Base-by-base conservation (phyloP, 805 yeast genomes). In the Starmerella davenportii region DNA sequence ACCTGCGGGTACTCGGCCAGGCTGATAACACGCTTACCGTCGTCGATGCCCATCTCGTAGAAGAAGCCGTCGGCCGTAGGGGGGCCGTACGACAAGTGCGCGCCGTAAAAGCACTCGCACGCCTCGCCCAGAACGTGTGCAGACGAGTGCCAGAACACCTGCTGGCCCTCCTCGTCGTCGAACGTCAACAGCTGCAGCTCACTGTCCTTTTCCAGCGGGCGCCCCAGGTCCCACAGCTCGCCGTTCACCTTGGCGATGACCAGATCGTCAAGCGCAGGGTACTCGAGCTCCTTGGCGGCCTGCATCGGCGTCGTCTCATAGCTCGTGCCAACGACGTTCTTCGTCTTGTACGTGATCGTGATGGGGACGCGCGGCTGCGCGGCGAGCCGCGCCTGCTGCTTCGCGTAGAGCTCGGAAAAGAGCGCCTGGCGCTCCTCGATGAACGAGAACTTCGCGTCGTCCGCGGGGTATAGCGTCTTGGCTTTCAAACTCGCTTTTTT, bases 111-210 rank as follows among this genome's bases (percentile, higher is more conserved):
- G 60, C 95, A 78, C 65, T 90, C 98, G 66, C 94, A 79, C 36
- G 95, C 87, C 66, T 90, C 98, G 63, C 98, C 98, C 51, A 90
- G 66, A 39, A 90, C 87, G 63, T 90, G 98, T 38, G 98, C 98
- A 49, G 94, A 79, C 2, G 98, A 90, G 61, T 90, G 98, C 98
- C 98, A 90, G 64, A 90, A 90, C 27, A 87, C 96, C 48, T 75
- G 74, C 58, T 77, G 81, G 61, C 96, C 98, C 55, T 85, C 95
- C n/a, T 79, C 79, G 44, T 81, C 68, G 30, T 82, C 93, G 53
- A 90, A 90, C 57, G 85, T 95, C 56, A 82, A 71, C 53, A 84
- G 76, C 58, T 82, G 90, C 46, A 90, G 65, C 38, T 54, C 58
- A 20, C 63, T 58, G 43, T 70, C 66, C 43, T 71, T 78, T 62